Base-by-base conservation (phyloP, 148 eudicot species). In the Polygonum maritimum region DNA sequence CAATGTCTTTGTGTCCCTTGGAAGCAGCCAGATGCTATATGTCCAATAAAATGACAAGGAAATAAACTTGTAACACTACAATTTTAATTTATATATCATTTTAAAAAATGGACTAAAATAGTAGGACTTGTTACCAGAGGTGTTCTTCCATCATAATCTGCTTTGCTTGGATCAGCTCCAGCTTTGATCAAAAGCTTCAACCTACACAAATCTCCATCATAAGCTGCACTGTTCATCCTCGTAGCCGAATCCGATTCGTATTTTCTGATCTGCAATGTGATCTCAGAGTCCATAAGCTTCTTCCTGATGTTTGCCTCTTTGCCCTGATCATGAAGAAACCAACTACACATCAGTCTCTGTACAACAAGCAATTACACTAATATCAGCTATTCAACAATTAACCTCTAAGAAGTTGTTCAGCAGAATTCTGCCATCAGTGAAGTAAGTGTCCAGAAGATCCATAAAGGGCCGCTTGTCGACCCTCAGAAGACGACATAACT, bases 161-260 rank as follows among this genome's bases (percentile, higher is more conserved):
- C 81, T 81, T 90, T 95, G 33, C 85, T 92, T 2, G 91, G 94
- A 86, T 95, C 92, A 69, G 98, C 97, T 60, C 98, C 98, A 44
- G 90, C 90, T 75, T 89, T 84, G n/a, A 95, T 77, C 40, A 89
- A 78, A 79, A 78, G 79, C 84, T 89, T 95, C 21, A 95, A 85
- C 75, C 91, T 96, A 85, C 83, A 79, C 18, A 92, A 71, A 80
- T 95, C 97, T 11, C 96, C 97, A 76, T 87, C 78, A 81, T 79
- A 89, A 78, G 94, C 94, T 74, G 94, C 88, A 81, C 80, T 87
- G 74, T 92, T 95, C 54, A 95, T 92, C 81, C 84, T 90, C 57
- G 88, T 81, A 69, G 98, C 97, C 82, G 92, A 93, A 79, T 92
- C 98, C 33, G 98, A 91, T 78, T 95, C 98, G 77, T 92, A 92